phyloP scores from a whole-genome alignment of 768 basidiomycete species.

The Amanita subjunquillea region DNA sequence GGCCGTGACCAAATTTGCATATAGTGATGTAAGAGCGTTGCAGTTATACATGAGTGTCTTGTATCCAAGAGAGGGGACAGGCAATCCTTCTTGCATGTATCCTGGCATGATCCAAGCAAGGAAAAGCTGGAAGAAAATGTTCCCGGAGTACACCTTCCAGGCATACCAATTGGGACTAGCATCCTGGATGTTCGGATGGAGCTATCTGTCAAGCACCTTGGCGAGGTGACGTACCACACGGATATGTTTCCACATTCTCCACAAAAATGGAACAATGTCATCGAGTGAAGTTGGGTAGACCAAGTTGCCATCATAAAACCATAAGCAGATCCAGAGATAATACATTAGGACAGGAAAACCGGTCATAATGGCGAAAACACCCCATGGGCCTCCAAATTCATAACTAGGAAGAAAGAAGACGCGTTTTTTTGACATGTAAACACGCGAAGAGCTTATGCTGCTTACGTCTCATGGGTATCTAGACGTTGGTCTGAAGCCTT shows the following conservation, averaged over 20 bases:
- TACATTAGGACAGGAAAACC: constrained; percentile 96
- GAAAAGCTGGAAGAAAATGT: constrained; percentile 82
- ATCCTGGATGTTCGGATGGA: constrained; percentile 43
- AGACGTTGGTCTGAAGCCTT: constrained; percentile 63
- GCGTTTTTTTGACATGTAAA: constrained; percentile 7
- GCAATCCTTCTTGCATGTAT: constrained; percentile 88
- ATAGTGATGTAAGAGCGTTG: constrained; percentile 83
- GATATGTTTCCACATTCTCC: constrained; percentile 79
- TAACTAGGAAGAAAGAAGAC: constrained; percentile 40
- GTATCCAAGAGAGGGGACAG: constrained; percentile 90
- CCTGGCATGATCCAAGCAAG: constrained; percentile 90
- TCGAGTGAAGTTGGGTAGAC: constrained; percentile 57
- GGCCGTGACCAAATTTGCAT: constrained; percentile 71
- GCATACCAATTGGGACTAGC: constrained; percentile 86
- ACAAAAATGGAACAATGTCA: constrained; percentile 70
- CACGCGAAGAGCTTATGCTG: constrained; percentile 1
- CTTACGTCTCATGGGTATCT: constrained; percentile 57
- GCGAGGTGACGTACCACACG: constrained; percentile 40
- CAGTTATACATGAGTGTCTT: constrained; percentile 93
- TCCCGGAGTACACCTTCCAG: constrained; percentile 82
- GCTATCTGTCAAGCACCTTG: background rate
- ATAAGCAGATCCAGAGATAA: constrained; percentile 96
- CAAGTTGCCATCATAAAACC: constrained; percentile 87
- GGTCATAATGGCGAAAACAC: constrained; percentile 87
- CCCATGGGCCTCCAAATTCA: constrained; percentile 94